Conservation (phyloP, 2,329 filamentous ascomycete genomes). For the Colletotrichum sp. region DNA sequence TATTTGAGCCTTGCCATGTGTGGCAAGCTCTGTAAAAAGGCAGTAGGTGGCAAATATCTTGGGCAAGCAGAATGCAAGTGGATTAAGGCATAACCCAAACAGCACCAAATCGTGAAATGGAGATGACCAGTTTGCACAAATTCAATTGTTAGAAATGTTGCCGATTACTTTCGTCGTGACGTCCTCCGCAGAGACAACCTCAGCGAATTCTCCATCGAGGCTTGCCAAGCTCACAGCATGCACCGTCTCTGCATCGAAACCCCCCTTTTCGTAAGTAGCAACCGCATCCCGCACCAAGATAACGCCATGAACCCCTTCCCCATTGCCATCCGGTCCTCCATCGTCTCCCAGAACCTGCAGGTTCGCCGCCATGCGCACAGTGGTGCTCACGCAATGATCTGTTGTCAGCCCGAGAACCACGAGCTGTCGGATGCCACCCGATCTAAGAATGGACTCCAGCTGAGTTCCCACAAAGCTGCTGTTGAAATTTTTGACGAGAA, state of each 20-base stretch:
- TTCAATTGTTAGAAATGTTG: rapidly evolving
- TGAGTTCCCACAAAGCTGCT: constrained; percentile 50
- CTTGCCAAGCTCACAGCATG: constrained; percentile 49
- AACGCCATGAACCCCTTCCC: constrained; percentile 32
- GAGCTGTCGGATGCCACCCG: constrained; percentile 38
- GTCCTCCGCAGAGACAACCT: constrained; percentile 28
- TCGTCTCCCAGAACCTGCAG: constrained; percentile 43
- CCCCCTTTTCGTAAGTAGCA: constrained; percentile 47
- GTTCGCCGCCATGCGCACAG: constrained; percentile 51
- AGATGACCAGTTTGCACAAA: not conserved
- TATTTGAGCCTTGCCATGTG: not conserved
- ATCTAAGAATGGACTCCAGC: constrained; percentile 40
- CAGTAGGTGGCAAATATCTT: not conserved
- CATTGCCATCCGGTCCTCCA: constrained; percentile 29
- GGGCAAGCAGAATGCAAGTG: not conserved
- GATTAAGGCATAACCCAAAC: rapidly evolving
- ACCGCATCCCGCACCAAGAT: constrained; percentile 51
- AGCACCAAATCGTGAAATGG: rapidly evolving
- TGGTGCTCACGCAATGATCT: constrained; percentile 55
- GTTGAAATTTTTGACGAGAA: constrained; percentile 50
- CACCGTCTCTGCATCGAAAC: constrained; percentile 48
- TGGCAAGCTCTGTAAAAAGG: not conserved
- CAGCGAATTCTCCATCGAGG: constrained; percentile 49
- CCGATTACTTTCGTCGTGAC: not conserved
- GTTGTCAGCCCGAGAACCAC: constrained; percentile 49